These are phyloP conservation scores for Coelastrella sp. DNA, from an alignment of 139 green algal species.

Conservation along the genomic window DNA sequence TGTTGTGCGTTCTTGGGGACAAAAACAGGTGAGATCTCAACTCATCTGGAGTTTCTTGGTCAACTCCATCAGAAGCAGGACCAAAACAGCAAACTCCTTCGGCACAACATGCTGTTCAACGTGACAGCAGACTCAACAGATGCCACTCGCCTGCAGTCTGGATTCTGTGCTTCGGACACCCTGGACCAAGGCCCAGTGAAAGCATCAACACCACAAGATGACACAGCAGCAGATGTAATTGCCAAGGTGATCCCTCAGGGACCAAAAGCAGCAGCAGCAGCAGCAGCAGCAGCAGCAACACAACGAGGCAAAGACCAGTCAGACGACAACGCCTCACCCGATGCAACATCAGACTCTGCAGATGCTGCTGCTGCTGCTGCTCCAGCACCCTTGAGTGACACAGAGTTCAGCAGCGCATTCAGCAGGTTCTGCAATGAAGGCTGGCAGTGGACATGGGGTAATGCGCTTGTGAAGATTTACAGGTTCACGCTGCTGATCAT, in stretches of 20 bases:
- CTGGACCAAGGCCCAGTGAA: too few relatives aligned
- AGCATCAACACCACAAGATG: too few relatives aligned
- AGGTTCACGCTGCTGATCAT: constrained; percentile 23
- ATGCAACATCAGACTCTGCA: too few relatives aligned
- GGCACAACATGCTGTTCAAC: not conserved
- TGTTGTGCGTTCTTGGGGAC: too few relatives aligned
- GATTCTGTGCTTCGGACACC: not conserved
- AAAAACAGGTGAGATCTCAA: too few relatives aligned
- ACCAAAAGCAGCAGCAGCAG: not conserved
- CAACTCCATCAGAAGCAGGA: not conserved
- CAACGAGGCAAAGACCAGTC: not conserved
- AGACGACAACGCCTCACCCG: not conserved
- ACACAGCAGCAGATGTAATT: too few relatives aligned
- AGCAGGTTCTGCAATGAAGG: constrained; percentile 18
- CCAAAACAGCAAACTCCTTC: too few relatives aligned
- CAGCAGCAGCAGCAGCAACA: not conserved
- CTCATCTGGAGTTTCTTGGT: too few relatives aligned
- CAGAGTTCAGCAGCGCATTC: not conserved
- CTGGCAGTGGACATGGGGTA: not conserved
- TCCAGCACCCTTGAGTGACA: too few relatives aligned
- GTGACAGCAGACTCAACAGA: not conserved
- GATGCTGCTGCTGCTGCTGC: too few relatives aligned
- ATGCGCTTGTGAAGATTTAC: constrained; percentile 30
- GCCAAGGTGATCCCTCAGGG: too few relatives aligned
- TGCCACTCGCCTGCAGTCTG: not conserved